Conservation (phyloP, 495 filamentous ascomycete genomes). For the Chaetomium cochliodes region DNA sequence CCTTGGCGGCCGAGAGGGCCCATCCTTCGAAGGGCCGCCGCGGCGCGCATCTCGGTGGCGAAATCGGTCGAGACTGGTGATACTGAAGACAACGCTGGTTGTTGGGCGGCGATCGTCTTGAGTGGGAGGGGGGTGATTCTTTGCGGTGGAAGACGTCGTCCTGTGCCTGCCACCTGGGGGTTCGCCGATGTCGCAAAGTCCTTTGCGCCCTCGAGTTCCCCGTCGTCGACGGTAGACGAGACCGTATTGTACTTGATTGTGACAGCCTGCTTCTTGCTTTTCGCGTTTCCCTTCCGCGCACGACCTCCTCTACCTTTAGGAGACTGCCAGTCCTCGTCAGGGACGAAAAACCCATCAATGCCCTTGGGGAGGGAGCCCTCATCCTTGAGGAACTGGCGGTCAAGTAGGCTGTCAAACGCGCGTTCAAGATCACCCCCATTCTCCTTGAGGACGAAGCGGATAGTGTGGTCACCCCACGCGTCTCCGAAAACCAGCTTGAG, state of each 20-base stretch:
- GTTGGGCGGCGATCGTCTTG: background rate
- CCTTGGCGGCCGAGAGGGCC: slow-evolving; percentile 45
- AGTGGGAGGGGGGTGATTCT: background rate
- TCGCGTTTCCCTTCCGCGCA: slow-evolving; percentile 9
- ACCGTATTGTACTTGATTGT: slow-evolving; percentile 29
- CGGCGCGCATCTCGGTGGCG: slow-evolving; percentile 25
- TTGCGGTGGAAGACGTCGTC: background rate
- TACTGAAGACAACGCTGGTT: background rate
- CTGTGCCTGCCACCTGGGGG: background rate
- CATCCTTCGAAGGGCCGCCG: slow-evolving; percentile 35
- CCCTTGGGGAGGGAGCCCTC: slow-evolving; percentile 61
- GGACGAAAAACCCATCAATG: slow-evolving; percentile 71
- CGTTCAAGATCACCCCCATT: slow-evolving; percentile 59
- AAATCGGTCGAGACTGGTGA: background rate
- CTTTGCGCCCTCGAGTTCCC: slow-evolving; percentile 31
- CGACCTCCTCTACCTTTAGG: slow-evolving; percentile 46
- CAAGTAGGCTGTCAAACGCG: slow-evolving; percentile 80
- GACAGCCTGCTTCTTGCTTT: slow-evolving; percentile 24
- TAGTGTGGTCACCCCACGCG: slow-evolving; percentile 56
- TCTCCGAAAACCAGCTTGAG: slow-evolving; percentile 70
- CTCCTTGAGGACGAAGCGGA: slow-evolving; percentile 64
- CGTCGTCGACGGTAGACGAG: slow-evolving; percentile 22
- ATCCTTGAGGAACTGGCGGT: slow-evolving; percentile 67
- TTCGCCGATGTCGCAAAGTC: slow-evolving; percentile 19
- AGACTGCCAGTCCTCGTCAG: slow-evolving; percentile 38